phyloP scores from a whole-genome alignment of 106 monocot genomes.

The Dactylorhiza incarnata region DNA sequence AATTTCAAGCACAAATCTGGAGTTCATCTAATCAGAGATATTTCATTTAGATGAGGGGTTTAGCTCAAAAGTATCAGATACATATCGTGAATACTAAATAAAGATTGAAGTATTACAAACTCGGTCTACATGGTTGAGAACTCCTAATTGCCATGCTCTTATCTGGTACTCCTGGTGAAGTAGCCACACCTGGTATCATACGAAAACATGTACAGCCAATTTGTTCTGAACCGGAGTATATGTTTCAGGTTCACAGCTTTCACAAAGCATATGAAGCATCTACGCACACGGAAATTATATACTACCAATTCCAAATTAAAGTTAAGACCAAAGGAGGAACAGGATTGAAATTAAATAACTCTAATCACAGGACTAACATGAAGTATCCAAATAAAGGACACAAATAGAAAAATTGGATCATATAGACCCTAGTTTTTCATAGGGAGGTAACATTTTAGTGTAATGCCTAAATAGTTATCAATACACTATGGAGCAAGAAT shows the following conservation, averaged over 20 bases:
- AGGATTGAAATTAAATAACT: too few species aligned
- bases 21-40: neutral
- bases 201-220: neutral
- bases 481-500: too few species aligned
- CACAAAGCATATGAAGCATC: too few species aligned
- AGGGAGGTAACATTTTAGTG: too few species aligned
- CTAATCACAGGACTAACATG: too few species aligned
- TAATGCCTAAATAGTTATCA: too few species aligned
- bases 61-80: neutral
- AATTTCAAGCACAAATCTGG: neutral
- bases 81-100: neutral
- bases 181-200: neutral
- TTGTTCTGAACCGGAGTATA: neutral
- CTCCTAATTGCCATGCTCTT: neutral
- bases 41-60: neutral
- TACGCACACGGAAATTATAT: too few species aligned
- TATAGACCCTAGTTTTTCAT: too few species aligned
- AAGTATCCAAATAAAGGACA: too few species aligned
- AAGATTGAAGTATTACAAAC: neutral
- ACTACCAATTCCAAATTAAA: too few species aligned
- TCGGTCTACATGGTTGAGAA: neutral
- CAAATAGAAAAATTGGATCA: too few species aligned
- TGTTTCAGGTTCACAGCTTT: neutral
- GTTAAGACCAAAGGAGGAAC: too few species aligned
- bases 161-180: neutral